Evolutionary conservation across 1,284 basidiomycete genomes (phyloP).

Genomic region (Ceratobasidium sp.): DNA sequence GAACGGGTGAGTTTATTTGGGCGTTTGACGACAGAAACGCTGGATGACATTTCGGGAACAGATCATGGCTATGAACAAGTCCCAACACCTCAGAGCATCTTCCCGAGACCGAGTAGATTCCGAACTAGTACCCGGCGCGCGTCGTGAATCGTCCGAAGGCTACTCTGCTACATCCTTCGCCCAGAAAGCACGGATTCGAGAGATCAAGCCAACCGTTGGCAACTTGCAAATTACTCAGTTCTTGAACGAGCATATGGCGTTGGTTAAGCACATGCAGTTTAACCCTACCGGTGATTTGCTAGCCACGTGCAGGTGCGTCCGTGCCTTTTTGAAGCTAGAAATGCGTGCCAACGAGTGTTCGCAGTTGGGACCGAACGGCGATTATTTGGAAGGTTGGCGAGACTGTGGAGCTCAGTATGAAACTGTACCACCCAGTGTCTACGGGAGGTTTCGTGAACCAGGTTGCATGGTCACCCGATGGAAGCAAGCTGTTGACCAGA

Average conservation of each 20-base stretch:
- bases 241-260: constrained; percentile 65
- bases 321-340: constrained; percentile 24
- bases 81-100: not conserved
- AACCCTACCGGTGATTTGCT: constrained; percentile 68
- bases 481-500: constrained; percentile 37
- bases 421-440: constrained; percentile 60
- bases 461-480: constrained; percentile 65
- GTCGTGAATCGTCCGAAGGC: constrained; percentile 50
- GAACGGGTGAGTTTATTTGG: constrained; percentile 4
- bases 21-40: not conserved
- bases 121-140: not conserved
- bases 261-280: constrained; percentile 73
- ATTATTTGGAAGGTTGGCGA: constrained; percentile 70
- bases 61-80: constrained; percentile 29
- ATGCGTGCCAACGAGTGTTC: constrained; percentile 29
- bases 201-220: constrained; percentile 63
- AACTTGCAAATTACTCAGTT: constrained; percentile 65
- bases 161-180: constrained; percentile 16
- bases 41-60: not conserved
- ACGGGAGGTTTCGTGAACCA: constrained; percentile 74
- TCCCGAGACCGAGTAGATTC: constrained; percentile 48
- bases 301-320: constrained; percentile 68
- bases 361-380: constrained; percentile 78
- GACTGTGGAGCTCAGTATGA: constrained; percentile 42
- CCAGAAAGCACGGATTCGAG: constrained; percentile 46